Conservation (phyloP, 192 early-diverging fungal genomes). For the Linnemannia zychae region DNA sequence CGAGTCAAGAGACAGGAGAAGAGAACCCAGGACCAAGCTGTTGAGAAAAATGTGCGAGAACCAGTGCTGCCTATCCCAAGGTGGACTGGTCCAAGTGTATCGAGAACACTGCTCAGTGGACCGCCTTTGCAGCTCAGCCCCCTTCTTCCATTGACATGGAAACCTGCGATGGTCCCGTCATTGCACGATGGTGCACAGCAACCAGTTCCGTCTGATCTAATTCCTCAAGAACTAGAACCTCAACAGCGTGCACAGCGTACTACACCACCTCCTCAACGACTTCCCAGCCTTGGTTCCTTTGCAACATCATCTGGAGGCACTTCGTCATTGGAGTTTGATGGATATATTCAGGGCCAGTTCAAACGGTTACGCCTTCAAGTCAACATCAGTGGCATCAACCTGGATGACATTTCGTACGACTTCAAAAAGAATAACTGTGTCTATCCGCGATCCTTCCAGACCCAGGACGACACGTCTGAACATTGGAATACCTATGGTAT, state of each 20-base stretch:
- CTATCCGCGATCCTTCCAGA: slow-evolving; percentile 61
- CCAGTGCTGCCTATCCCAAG: not conserved
- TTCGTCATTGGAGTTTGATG: slow-evolving; percentile 49
- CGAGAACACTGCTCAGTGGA: not conserved
- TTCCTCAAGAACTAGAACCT: not conserved
- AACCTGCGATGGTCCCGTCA: not conserved
- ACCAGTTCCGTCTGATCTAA: not conserved
- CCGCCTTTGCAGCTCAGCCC: not conserved
- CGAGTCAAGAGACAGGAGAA: slow-evolving; percentile 83
- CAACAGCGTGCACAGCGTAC: not conserved
- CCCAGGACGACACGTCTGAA: slow-evolving; percentile 18
- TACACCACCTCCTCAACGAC: not conserved
- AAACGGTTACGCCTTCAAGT: slow-evolving; percentile 59
- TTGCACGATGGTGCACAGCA: not conserved
- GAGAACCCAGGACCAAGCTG: slow-evolving; percentile 60
- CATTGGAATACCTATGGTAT: slow-evolving; percentile 53
- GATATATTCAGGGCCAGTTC: slow-evolving; percentile 37
- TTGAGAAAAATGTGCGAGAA: not conserved
- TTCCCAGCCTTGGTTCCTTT: slow-evolving; percentile 10
- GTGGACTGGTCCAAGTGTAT: not conserved
- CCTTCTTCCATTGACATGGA: not conserved
- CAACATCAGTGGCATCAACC: slow-evolving; percentile 65
- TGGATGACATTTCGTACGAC: slow-evolving; percentile 48
- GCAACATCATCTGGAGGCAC: not conserved
- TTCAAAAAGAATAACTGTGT: slow-evolving; percentile 71